Base-by-base conservation (phyloP, 2,329 filamentous ascomycete species). In the Knufia fluminis region DNA sequence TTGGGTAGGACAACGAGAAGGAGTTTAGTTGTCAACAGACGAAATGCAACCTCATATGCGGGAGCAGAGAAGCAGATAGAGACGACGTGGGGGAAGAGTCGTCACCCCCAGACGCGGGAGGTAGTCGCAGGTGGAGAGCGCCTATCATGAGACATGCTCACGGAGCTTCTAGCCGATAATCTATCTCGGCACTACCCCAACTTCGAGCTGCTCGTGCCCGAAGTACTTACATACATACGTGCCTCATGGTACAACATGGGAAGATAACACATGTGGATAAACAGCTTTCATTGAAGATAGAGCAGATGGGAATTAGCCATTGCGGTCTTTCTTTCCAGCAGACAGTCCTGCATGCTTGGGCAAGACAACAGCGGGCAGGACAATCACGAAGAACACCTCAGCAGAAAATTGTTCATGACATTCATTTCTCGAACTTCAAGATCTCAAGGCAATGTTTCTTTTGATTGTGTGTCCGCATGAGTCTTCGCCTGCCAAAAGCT, bases 401-500 rank as follows among this genome's bases (percentile, higher is more conserved):
- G 22, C 12, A 10, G 14, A 32, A 19, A 32, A 45, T 28, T 45
- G 33, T 33, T 28, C 22, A 10, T 28, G 45, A 40, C 45, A 48
- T 48, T 48, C 35, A 28, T 40, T 48, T 48, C 45, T 48, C 45
- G 45, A 48, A 48, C 45, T 48, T 48, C 33, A 40, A 38, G 45
- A 48, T 48, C 33, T 48, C 45, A 33, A 48, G 45, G 45, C 45
- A 48, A 48, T 48, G 24, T 48, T 40, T 48, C 12, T 40, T 48
- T 48, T 39, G 6, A 6, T 48, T 39, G 20, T 44, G 39, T 54
- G 57, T 57, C 57, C 57, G 57, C 56, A 57, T 59, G 57, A 58
- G 57, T 59, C 57, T 59, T 59, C 56, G 57, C 57, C 41, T 53
- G 56, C 53, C 54, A 52, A 46, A 50, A 53, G 57, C 57, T 59